Base-by-base conservation (phyloP, 305 asterid species). In the Fraxinus greggii region DNA sequence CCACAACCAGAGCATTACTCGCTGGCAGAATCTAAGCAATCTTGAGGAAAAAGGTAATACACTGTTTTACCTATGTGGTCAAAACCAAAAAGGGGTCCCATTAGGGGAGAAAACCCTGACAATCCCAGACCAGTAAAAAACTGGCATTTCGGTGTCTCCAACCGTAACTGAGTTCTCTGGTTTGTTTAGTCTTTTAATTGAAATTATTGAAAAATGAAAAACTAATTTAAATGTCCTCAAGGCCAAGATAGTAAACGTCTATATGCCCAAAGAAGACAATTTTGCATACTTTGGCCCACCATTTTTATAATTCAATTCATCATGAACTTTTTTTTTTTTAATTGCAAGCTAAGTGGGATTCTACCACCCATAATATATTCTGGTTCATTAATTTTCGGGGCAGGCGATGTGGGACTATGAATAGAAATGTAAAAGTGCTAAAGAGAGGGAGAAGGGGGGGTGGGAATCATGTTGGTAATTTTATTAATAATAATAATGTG, bases 41-140 rank as follows among this genome's bases (percentile, higher is more conserved):
- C 78, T 82, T 19, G 94, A 89, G 45, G 94, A 95, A 83, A 88
- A 90, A 86, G 97, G 98, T 92, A 78, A 83, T 84, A 26, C 76
- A 59, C 63, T 54, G 32, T 59, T 70, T 56, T 35, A 51, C 23
- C 63, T 17, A 51, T 51, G 23, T 19, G 21, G 23, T 51, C 23
- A 51, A 17, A 51, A 51, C 63, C 63, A 15, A 45, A 45, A 45
- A 13, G 6, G 2, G 15, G 48, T 7, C 42, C 42, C 9, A 10
- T 40, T 8, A 40, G 48, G 48, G 48, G 48, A 45, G n/a, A 45
- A 45, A 45, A 45, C 59, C 59, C 19, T 45, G n/a, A 3, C 7
- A 4, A 45, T 12, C n/a, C 1, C 6, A 17, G 15, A 15, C 59
- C 19, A 45, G 59, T 45, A 13, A 45, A 45, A 13, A 13, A 3